A percentile compares a stretch with the other conserved stretches of the same genome.
Evolutionary conservation across 2,329 filamentous ascomycete genomes (phyloP).

Genomic region (Paecilomyces sp.): DNA sequence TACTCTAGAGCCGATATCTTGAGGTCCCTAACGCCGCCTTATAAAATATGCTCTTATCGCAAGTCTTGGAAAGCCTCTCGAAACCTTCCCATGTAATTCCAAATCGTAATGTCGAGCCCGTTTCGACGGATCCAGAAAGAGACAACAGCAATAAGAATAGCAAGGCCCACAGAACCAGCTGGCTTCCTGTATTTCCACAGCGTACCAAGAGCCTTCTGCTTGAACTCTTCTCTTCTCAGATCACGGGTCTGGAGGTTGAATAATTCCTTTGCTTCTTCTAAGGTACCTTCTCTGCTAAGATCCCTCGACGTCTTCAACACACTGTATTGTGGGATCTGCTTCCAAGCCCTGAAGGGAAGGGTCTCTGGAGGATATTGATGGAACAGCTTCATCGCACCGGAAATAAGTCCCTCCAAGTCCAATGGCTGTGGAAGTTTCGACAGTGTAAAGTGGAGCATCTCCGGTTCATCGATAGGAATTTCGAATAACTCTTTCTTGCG

Average conservation of each 20-base stretch:
- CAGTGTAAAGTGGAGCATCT: constrained; percentile 84
- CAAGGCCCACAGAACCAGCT: constrained; percentile 53
- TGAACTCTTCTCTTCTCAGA: constrained; percentile 58
- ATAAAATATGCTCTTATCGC: not conserved
- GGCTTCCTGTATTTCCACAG: constrained; percentile 62
- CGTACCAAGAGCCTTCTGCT: constrained; percentile 43
- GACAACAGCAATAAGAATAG: constrained; percentile 59
- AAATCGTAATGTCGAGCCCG: constrained; percentile 27
- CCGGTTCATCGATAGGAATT: constrained; percentile 73
- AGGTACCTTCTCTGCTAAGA: constrained; percentile 47
- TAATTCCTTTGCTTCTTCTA: constrained; percentile 58
- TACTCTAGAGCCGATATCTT: not conserved
- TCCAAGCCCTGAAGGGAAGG: constrained; percentile 60
- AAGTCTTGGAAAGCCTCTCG: constrained; percentile 13
- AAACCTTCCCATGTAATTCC: constrained; percentile 24
- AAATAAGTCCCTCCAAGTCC: constrained; percentile 71
- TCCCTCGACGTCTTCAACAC: constrained; percentile 75
- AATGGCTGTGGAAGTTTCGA: constrained; percentile 78
- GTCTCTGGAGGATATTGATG: constrained; percentile 62
- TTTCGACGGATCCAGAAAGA: constrained; percentile 59
- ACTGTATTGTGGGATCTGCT: constrained; percentile 63
- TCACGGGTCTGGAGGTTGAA: constrained; percentile 68
- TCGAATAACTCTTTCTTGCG: constrained; percentile 79
- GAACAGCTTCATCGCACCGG: constrained; percentile 58
- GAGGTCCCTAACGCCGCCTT: not conserved